These are phyloP conservation scores for Penicillium maclennaniae DNA, from an alignment of 495 filamentous ascomycete species.

Conservation along the genomic window DNA sequence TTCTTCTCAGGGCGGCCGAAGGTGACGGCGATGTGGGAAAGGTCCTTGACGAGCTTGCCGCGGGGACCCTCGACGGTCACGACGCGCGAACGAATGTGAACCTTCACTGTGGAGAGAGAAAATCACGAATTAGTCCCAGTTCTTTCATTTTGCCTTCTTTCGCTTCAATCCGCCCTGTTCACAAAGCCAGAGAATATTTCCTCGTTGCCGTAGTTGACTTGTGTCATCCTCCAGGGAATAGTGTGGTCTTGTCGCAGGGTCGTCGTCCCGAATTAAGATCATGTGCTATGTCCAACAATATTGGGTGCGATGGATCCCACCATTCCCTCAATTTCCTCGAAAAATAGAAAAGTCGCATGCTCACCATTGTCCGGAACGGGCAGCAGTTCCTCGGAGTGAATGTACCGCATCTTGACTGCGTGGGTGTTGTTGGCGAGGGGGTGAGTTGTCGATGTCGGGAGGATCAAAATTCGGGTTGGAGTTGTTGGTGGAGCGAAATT, in stretches of 20 bases:
- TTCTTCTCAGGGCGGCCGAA: slow-evolving; percentile 79
- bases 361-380: slow-evolving; percentile 94
- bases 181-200: background rate
- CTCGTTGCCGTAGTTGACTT: background rate
- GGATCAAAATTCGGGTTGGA: slow-evolving; percentile 44
- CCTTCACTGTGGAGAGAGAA: slow-evolving; percentile 66
- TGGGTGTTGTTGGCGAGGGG: slow-evolving; percentile 47
- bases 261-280: background rate
- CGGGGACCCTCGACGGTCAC: slow-evolving; percentile 95
- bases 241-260: background rate
- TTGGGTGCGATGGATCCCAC: slow-evolving; percentile 9
- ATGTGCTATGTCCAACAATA: slow-evolving; percentile 4
- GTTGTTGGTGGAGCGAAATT: slow-evolving; percentile 48
- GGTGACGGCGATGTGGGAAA: slow-evolving; percentile 92
- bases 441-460: slow-evolving; percentile 47
- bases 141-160: background rate
- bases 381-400: slow-evolving; percentile 93
- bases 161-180: background rate
- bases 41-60: slow-evolving; percentile 93
- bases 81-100: slow-evolving; percentile 89
- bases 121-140: slow-evolving; percentile 27
- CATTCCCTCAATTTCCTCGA: slow-evolving; percentile 9
- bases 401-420: slow-evolving; percentile 88
- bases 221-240: background rate
- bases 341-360: slow-evolving; percentile 35